Conservation (phyloP, 768 basidiomycete genomes). For the Serendipita vermifera region DNA sequence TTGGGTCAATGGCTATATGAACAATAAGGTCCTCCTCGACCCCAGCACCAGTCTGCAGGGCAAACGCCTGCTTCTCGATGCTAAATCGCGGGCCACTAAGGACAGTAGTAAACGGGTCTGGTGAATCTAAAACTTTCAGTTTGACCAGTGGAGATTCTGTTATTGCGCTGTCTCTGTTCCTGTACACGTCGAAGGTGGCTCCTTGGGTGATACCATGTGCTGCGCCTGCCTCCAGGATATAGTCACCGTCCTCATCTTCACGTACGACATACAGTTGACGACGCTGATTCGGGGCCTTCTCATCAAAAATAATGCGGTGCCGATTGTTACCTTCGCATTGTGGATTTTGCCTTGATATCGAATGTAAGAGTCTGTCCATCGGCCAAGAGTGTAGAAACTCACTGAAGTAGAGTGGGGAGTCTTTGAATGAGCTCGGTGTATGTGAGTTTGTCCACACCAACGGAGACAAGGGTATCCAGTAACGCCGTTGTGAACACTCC, state of each 20-base stretch:
- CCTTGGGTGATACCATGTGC: slow-evolving; percentile 20
- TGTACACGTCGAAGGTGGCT: slow-evolving; percentile 19
- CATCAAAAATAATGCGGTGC: slow-evolving; percentile 20
- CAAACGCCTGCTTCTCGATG: too few relatives aligned
- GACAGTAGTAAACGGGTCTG: too few relatives aligned
- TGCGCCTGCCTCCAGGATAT: slow-evolving; percentile 19
- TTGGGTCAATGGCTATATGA: slow-evolving; percentile 9
- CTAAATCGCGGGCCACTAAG: too few relatives aligned
- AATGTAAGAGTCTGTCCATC: too few relatives aligned
- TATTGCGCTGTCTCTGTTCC: not conserved
- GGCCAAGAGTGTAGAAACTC: too few relatives aligned
- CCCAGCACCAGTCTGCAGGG: too few relatives aligned
- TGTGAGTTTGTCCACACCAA: slow-evolving; percentile 16
- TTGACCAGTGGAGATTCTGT: slow-evolving; percentile 10
- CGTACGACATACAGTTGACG: slow-evolving; percentile 11
- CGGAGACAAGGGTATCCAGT: slow-evolving; percentile 13
- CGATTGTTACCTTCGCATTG: slow-evolving; percentile 21
- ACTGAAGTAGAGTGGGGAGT: not conserved
- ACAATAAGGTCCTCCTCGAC: too few relatives aligned
- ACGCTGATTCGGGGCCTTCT: slow-evolving; percentile 13
- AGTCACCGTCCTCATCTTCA: slow-evolving; percentile 17
- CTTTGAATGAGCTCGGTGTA: slow-evolving; percentile 18
- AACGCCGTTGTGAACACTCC: slow-evolving; percentile 22
- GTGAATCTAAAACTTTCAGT: too few relatives aligned
- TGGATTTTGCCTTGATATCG: slow-evolving; percentile 20